phyloP scores from a whole-genome alignment of 352 stramenopile species.

The Globisporangium viniferum region DNA sequence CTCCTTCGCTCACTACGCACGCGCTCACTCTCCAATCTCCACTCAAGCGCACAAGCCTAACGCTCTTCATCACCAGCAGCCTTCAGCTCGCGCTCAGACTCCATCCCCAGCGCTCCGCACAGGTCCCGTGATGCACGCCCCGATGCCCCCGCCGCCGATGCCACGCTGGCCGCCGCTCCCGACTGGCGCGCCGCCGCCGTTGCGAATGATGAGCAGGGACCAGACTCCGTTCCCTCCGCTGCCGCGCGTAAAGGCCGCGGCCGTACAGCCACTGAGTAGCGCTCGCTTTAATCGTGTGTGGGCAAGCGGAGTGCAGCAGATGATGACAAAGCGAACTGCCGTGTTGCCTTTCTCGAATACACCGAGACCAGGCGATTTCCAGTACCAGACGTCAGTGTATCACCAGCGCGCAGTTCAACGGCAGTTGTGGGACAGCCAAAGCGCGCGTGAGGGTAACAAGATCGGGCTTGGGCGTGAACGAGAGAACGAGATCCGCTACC shows the following conservation, averaged over 20 bases:
- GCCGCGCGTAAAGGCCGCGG: background rate
- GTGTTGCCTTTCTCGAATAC: background rate
- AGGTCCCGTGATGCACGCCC: background rate
- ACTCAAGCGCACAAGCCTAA: background rate
- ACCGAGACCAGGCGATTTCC: background rate
- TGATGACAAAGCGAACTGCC: background rate
- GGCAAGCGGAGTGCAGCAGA: background rate
- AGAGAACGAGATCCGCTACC: background rate
- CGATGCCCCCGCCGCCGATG: constrained; percentile 4
- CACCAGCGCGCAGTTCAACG: constrained; percentile 1
- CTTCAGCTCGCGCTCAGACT: too few species aligned
- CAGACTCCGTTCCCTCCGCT: background rate
- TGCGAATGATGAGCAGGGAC: background rate
- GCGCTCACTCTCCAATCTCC: constrained; percentile 6
- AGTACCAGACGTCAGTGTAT: background rate
- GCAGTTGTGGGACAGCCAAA: constrained; percentile 1
- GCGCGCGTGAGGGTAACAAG: background rate
- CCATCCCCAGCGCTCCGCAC: too few species aligned
- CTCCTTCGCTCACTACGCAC: background rate
- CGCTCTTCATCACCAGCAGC: too few species aligned
- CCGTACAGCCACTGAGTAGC: background rate
- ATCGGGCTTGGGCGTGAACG: background rate
- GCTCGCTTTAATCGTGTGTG: background rate
- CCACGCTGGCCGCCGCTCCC: constrained; percentile 14
- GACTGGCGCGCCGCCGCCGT: background rate